Evolutionary conservation across 2,329 filamentous ascomycete species (phyloP), one percentile per base, ranked within the genome.

Genomic region (Leptographium wingfieldii): DNA sequence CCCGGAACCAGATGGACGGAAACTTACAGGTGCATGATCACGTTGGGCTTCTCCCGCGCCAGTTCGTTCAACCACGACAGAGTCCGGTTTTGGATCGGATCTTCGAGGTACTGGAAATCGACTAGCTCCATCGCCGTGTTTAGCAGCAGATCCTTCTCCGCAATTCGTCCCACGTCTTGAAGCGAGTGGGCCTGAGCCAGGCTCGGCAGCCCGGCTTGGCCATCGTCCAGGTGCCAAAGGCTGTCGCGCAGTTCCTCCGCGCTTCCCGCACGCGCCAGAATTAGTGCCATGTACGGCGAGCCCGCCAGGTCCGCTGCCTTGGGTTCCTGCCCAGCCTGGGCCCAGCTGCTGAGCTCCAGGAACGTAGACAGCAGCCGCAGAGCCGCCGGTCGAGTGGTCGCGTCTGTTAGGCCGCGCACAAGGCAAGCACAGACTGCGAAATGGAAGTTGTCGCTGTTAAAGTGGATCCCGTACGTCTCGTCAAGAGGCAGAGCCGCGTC

Each of bases 391-490:
- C 80, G 81, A 10, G 84, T 87, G 48, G 78, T 74, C 1, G 80
- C 79, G 63, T 87, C 84, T 0, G 82, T 83, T 16, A 87, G 74
- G 1, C 84, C 85, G 51, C 85, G 79, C 3, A 83, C 79, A 4
- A 88, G 73, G 63, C 81, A 84, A 19, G 83, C 83, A 65, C 81
- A 85, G 1, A 86, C 78, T 0, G 85, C 84, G 64, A 83, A 84
- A 66, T 87, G 84, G 68, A 88, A 88, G 62, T 79, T 84, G 19
- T 87, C 82, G 6, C 73, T 68, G 38, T 76, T 81, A 66, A 88
- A 88, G 63, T 83, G 81, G 48, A 88, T 79, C 6, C 83, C 84
- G 63, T 86, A 87, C 6, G 80, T 77, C 33, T 85, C 82, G 63
- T 88, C 85, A 3, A 88, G 72, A 7, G 80, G 77, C 22, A 81